Evolutionary conservation across 352 stramenopile genomes (phyloP), one percentile per base, ranked within the genome.

Genomic region (Phytopythium mirpurense): DNA sequence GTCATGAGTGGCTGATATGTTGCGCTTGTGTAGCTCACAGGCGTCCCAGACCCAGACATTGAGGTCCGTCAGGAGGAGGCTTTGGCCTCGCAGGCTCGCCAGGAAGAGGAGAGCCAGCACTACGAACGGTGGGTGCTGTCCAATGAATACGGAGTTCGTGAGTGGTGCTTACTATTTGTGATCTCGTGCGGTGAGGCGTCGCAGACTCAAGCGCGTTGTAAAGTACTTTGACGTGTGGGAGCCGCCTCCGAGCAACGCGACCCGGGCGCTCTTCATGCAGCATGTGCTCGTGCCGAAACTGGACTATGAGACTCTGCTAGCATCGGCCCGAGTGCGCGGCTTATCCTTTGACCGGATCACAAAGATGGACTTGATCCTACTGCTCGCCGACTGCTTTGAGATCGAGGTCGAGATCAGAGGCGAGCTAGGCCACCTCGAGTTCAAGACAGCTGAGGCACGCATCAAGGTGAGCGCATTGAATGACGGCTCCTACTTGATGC

Each of bases 211-310:
- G 48, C 56, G 57, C 31, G 78, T 90, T 8, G 68, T 78, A 24
- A 34, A 74, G 57, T 98, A 98, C 66, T 98, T 86, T 51, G 77
- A 89, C 24, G 60, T 80, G 23, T 98, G 88, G 86, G 83, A 96
- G 42, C 70, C 68, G 16, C 89, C 90, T 11, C 89, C 91, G 21
- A 96, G 85, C 45, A 81, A 86, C 31, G 65, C 78, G 9, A 87
- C 83, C 5, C 61, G 83, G 3, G 27, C 90, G 12, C 49, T 86
- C 29, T 96, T 93, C 54, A 89, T 97, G 67, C 72, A 94, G 32
- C 86, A 96, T 57, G 74, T 96, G 21, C 56, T 97, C 9, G 23
- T 96, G 29, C 73, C 89, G 1, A 72, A 78, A 29, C 49, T 97
- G 35, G 60, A 78, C 19, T 92, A 85, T 57, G 78, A 95, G 19